Conservation (phyloP, 1,284 basidiomycete species). For the Cutaneotrichosporon daszewskae region DNA sequence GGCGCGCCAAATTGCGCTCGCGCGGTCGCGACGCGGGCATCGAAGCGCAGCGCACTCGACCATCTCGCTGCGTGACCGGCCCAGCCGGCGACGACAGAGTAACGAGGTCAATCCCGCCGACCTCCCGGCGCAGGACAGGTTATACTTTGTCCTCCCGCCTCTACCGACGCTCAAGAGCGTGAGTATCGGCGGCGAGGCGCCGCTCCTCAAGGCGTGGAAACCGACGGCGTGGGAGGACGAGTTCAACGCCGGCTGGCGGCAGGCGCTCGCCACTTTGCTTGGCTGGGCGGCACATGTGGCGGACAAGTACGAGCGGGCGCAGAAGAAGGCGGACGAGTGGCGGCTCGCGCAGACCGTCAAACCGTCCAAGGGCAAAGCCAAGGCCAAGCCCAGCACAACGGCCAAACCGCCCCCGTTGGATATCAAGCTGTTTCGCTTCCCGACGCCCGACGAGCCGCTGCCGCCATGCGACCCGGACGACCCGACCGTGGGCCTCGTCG, state of each 20-base stretch:
- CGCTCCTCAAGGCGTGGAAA: slow-evolving; percentile 23
- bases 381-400: slow-evolving; percentile 29
- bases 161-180: slow-evolving; percentile 41
- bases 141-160: slow-evolving; percentile 45
- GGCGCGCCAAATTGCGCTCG: slow-evolving; percentile 26
- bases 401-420: slow-evolving; percentile 34
- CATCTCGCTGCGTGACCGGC: slow-evolving; percentile 42
- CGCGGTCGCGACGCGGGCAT: slow-evolving; percentile 37
- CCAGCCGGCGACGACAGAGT: slow-evolving; percentile 14
- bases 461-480: slow-evolving; percentile 18
- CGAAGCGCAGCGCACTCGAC: slow-evolving; percentile 41
- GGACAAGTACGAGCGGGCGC: slow-evolving; percentile 44
- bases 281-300: slow-evolving; percentile 45
- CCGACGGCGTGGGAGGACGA: slow-evolving; percentile 40
- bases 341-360: slow-evolving; percentile 6
- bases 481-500: slow-evolving; percentile 35
- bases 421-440: slow-evolving; percentile 42
- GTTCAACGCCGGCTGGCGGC: slow-evolving; percentile 45
- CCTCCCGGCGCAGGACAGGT: slow-evolving; percentile 32
- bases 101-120: slow-evolving; percentile 5
- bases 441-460: slow-evolving; percentile 23
- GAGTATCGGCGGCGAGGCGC: slow-evolving; percentile 45
- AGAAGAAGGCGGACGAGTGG: slow-evolving; percentile 42
- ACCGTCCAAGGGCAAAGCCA: slow-evolving; percentile 8
- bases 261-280: slow-evolving; percentile 35